A percentile compares a stretch with the other conserved stretches of the same genome.
Evolutionary conservation across 2,329 filamentous ascomycete genomes (phyloP).

Genomic region (Colletotrichum horii): DNA sequence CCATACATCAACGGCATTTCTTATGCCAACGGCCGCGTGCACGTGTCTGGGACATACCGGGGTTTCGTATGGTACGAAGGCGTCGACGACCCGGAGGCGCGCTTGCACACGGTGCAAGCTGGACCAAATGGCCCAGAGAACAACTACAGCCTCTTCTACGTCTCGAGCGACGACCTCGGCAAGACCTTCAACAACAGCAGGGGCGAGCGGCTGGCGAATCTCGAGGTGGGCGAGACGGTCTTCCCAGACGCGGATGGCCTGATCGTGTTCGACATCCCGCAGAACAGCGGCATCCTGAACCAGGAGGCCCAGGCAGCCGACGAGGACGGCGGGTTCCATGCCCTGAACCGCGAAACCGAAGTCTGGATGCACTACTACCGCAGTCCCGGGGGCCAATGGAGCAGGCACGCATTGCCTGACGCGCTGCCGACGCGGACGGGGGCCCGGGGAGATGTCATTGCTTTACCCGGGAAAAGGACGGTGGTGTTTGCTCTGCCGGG

Average conservation of each 20-base stretch:
- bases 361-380: slow-evolving; percentile 19
- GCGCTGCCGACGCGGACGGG: slow-evolving; percentile 13
- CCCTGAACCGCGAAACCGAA: slow-evolving; percentile 14
- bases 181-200: not conserved
- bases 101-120: slow-evolving; percentile 11
- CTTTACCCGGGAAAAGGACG: not conserved
- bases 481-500: slow-evolving; percentile 14
- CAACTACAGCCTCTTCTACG: slow-evolving; percentile 18
- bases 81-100: slow-evolving; percentile 9
- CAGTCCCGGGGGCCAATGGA: not conserved
- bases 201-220: slow-evolving; percentile 7
- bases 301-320: slow-evolving; percentile 19
- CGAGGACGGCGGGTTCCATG: slow-evolving; percentile 10
- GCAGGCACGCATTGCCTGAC: not conserved
- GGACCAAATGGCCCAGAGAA: slow-evolving; percentile 20
- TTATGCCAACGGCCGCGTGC: slow-evolving; percentile 6
- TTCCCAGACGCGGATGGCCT: slow-evolving; percentile 12
- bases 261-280: slow-evolving; percentile 19
- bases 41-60: slow-evolving; percentile 17
- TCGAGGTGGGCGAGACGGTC: slow-evolving; percentile 13
- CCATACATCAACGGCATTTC: slow-evolving; percentile 21
- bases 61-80: slow-evolving; percentile 20
- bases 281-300: slow-evolving; percentile 10
- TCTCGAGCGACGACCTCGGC: slow-evolving; percentile 6
- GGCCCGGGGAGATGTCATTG: slow-evolving; percentile 5